Evolutionary conservation across 441 rosid species (phyloP).

Genomic region (Jatropha podagrica): DNA sequence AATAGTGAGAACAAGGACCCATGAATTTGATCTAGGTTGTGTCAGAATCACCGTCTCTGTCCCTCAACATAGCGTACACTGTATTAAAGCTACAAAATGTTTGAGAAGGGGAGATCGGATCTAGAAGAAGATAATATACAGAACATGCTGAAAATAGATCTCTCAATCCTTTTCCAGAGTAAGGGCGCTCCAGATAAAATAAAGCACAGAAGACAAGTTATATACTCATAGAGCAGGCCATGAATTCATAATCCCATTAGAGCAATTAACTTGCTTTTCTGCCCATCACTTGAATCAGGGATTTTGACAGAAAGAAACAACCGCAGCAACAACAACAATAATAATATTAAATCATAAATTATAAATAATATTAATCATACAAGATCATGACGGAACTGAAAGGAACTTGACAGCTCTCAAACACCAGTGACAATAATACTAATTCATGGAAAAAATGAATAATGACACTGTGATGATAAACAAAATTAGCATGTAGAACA

Average conservation of each 20-base stretch:
- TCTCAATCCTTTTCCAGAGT: not conserved
- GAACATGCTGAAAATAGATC: not conserved
- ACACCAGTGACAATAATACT: not conserved
- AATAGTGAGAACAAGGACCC: not conserved
- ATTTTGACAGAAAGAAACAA: not conserved
- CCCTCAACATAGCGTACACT: too few relatives aligned
- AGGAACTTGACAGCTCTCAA: not conserved
- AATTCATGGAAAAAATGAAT: not conserved
- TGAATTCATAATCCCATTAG: not conserved
- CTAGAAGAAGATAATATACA: not conserved
- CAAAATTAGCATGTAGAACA: conserved; percentile 10
- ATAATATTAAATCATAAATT: not conserved
- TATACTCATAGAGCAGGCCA: not conserved
- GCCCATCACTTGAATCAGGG: not conserved
- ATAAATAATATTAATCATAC: not conserved
- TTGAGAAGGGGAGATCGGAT: not conserved
- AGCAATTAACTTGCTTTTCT: not conserved
- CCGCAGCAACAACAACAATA: not conserved
- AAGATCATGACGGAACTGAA: not conserved
- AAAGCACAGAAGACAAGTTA: not conserved
- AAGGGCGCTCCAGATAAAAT: not conserved
- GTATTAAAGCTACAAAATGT: not conserved
- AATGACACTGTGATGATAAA: not conserved
- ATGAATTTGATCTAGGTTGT: not conserved
- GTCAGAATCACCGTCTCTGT: not conserved